Evolutionary conservation across 306 rosid species (phyloP).

Genomic region (Abrus pulchellus): DNA sequence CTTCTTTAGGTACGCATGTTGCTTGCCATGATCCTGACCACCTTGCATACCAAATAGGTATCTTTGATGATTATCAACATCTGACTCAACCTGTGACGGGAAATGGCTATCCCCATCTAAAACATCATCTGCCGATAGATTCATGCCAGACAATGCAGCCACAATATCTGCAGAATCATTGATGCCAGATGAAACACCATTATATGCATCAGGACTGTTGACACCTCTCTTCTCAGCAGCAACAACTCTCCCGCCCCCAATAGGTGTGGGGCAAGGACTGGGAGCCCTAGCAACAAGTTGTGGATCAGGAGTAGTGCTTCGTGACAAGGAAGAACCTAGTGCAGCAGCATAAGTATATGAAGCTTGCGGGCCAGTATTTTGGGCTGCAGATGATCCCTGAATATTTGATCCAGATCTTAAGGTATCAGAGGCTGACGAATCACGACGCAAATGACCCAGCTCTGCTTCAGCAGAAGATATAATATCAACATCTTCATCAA

Average conservation of each 20-base stretch:
- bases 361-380: conserved; percentile 67
- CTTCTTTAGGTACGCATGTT: conserved; percentile 67
- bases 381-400: conserved; percentile 71
- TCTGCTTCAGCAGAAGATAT: conserved; percentile 73
- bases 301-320: conserved; percentile 95
- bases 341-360: conserved; percentile 91
- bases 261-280: conserved; percentile 90
- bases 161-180: conserved; percentile 78
- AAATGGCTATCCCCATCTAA: conserved; percentile 68
- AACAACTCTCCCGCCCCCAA: conserved; percentile 84
- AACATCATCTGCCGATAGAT: conserved; percentile 66
- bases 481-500: conserved; percentile 78
- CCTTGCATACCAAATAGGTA: conserved; percentile 80
- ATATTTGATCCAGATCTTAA: conserved; percentile 69
- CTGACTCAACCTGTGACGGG: conserved; percentile 70
- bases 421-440: conserved; percentile 59
- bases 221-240: conserved; percentile 73
- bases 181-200: conserved; percentile 71
- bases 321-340: conserved; percentile 82
- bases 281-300: conserved; percentile 88
- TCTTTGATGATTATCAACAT: conserved; percentile 67
- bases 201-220: conserved; percentile 65
- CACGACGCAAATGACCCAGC: conserved; percentile 59
- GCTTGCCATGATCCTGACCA: conserved; percentile 72
- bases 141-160: conserved; percentile 82